Evolutionary conservation across 2,329 filamentous ascomycete genomes (phyloP).

Genomic region (Microdochium nivale): DNA sequence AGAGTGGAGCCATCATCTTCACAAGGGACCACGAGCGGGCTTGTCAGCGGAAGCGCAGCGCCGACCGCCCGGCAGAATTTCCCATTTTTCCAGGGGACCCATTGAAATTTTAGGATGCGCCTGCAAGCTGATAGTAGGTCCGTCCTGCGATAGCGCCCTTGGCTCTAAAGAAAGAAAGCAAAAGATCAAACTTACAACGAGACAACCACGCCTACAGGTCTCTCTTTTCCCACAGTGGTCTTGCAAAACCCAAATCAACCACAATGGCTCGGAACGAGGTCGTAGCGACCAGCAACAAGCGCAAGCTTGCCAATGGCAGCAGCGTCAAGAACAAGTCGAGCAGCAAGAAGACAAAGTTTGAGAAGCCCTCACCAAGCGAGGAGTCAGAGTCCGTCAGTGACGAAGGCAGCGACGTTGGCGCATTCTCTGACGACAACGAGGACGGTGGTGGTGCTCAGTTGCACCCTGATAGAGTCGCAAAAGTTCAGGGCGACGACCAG

Average conservation of each 20-base stretch:
- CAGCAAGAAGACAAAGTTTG: conserved; percentile 25
- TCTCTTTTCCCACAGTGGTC: not conserved
- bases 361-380: conserved; percentile 24
- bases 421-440: conserved; percentile 30
- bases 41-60: not conserved
- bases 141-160: not conserved
- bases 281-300: conserved; percentile 39
- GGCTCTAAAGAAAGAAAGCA: conserved; percentile 3
- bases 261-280: conserved; percentile 37
- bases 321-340: conserved; percentile 31
- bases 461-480: conserved; percentile 21
- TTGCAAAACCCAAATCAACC: conserved; percentile 1
- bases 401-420: conserved; percentile 28
- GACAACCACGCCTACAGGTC: not conserved
- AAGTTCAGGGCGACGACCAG: conserved; percentile 16
- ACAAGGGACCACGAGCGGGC: not conserved
- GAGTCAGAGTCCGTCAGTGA: conserved; percentile 28
- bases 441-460: conserved; percentile 45
- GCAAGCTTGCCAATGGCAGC: conserved; percentile 44
- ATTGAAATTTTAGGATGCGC: conserved; percentile 3
- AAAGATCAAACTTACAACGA: not conserved
- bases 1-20: not conserved
- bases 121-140: conserved; percentile 6
- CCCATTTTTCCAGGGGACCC: not conserved
- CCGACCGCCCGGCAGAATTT: conserved; percentile 11